Conservation (phyloP, 2,329 filamentous ascomycete species). For the Colletotrichum sp. region DNA sequence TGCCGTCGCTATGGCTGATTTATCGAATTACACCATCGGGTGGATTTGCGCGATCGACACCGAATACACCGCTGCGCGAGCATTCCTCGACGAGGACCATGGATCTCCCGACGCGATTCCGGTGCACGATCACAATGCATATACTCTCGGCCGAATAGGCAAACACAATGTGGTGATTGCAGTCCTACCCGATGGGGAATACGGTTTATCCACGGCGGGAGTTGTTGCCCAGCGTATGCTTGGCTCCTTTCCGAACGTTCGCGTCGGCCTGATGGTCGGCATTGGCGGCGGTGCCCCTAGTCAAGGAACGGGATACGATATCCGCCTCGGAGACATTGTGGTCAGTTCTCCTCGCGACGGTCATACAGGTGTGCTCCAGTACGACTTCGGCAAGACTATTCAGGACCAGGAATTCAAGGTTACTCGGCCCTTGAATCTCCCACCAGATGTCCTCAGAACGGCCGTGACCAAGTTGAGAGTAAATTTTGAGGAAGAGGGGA, state of each 20-base stretch:
- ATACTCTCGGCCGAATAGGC: slow-evolving; percentile 25
- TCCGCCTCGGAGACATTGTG: slow-evolving; percentile 28
- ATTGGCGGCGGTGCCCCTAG: slow-evolving; percentile 38
- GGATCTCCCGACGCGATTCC: slow-evolving; percentile 4
- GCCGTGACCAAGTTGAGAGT: not conserved
- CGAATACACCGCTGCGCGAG: not conserved
- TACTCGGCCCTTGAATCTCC: not conserved
- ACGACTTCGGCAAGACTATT: slow-evolving; percentile 20
- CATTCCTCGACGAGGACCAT: not conserved
- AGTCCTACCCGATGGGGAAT: slow-evolving; percentile 22
- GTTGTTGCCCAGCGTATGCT: slow-evolving; percentile 17
- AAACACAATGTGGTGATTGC: slow-evolving; percentile 30
- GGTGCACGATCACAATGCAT: slow-evolving; percentile 27
- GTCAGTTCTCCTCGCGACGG: not conserved
- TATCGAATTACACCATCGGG: not conserved
- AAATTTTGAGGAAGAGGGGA: not conserved
- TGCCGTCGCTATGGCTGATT: not conserved
- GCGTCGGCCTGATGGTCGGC: slow-evolving; percentile 22
- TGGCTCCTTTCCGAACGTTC: slow-evolving; percentile 9
- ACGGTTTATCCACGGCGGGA: slow-evolving; percentile 24
- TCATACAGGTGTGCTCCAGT: slow-evolving; percentile 1
- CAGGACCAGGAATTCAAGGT: slow-evolving; percentile 5
- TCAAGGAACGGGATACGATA: slow-evolving; percentile 31
- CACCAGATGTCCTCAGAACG: not conserved
- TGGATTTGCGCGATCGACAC: not conserved